Conservation (phyloP, 495 filamentous ascomycete species). For the Terfezia boudieri region DNA sequence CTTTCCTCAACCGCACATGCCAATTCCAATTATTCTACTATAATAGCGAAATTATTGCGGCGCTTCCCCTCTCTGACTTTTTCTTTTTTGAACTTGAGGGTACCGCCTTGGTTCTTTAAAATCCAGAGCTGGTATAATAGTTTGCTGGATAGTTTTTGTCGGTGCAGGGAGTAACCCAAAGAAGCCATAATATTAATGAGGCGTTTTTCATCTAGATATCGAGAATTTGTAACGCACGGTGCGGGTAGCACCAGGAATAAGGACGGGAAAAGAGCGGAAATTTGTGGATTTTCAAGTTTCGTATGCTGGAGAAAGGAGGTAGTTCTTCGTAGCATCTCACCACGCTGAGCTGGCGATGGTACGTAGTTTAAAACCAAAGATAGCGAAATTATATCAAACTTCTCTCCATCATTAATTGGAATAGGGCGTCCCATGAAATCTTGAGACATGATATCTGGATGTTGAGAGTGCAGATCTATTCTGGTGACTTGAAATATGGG, state of each 20-base stretch:
- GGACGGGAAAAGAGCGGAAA: conserved; percentile 34
- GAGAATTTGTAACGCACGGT: conserved; percentile 74
- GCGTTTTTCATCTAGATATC: conserved; percentile 60
- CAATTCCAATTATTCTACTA: conserved; percentile 24
- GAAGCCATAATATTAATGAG: conserved; percentile 50
- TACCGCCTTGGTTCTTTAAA: conserved; percentile 9
- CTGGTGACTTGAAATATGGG: conserved; percentile 47
- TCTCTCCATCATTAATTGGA: conserved; percentile 34
- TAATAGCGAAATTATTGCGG: conserved; percentile 77
- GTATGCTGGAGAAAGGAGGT: conserved; percentile 34
- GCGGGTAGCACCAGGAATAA: conserved; percentile 82
- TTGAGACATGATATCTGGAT: conserved; percentile 55
- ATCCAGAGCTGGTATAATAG: conserved; percentile 75
- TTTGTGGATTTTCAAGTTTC: conserved; percentile 6
- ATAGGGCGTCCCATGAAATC: conserved; percentile 85
- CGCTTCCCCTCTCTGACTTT: conserved; percentile 47
- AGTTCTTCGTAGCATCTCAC: conserved; percentile 69
- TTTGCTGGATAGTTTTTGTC: conserved; percentile 54
- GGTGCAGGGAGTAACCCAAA: conserved; percentile 44
- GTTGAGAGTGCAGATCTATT: conserved; percentile 80
- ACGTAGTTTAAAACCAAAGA: conserved; percentile 92
- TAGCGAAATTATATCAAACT: conserved; percentile 79
- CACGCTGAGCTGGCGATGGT: conserved; percentile 45
- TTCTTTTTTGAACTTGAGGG: conserved; percentile 35
- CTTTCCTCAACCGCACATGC: no score